Evolutionary conservation across 768 basidiomycete species (phyloP), one percentile per base, ranked within the genome.

Genomic region (Mycena filopes): DNA sequence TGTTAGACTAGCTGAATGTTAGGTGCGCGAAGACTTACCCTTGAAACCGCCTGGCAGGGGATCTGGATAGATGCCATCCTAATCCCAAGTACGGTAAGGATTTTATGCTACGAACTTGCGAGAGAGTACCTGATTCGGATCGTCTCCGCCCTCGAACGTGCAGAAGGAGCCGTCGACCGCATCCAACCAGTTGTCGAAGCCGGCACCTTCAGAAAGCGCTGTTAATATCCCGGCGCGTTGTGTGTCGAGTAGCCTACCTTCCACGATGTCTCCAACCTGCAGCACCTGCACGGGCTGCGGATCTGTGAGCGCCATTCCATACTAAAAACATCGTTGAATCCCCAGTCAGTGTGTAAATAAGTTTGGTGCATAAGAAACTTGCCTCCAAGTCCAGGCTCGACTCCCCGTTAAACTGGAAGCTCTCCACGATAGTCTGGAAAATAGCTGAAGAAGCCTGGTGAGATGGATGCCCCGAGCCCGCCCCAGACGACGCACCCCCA

Each of bases 21-120:
- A 33, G 23, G 4, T 10, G 43, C 21, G 12, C n/a, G n/a, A n/a
- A n/a, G n/a, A 41, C 70, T 38, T 23, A 79, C 83, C 77, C 12
- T 75, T 57, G 65, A 78, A 86, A 61, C 80, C 81, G 20, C 79
- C 82, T 4, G 74, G 69, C 10, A 38, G 11, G 0, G 70, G 49
- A 65, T 86, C 84, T 5, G 85, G 84, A 56, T 83, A 86, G 31
- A 78, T 62, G 7, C 72, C 76, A 58, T 84, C 83, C 65, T 73
- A 38, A 2, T 38, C 46, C 18, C 6, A 12, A 31, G 28, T 51
- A 23, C 36, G 29, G 15, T 11, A 10, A 41, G 23, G 6, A 36
- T 21, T 41, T 12, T 2, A 2, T 9, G 0, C 20, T 7, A 21
- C 20, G n/a, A 20, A 21, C 13, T n/a, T 13, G 11, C 9, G 4